Conservation (phyloP, 768 basidiomycete genomes). For the Boletus bicolor region DNA sequence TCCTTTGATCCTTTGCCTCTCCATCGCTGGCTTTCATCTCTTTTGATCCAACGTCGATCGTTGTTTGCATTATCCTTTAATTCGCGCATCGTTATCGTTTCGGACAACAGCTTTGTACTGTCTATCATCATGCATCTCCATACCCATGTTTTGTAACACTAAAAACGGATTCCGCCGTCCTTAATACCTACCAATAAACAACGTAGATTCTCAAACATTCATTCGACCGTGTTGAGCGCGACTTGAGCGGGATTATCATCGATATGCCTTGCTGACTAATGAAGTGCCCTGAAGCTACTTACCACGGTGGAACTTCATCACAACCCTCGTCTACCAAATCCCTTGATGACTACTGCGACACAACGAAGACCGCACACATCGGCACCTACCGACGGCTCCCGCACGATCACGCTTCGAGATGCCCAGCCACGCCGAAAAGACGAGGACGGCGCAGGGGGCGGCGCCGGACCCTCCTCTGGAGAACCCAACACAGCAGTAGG, state of each 20-base stretch:
- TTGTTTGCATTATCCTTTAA: slow-evolving; percentile 23
- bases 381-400: slow-evolving; percentile 49
- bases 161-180: slow-evolving; percentile 10
- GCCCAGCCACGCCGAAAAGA: slow-evolving; percentile 32
- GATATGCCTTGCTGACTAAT: slow-evolving; percentile 20
- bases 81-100: slow-evolving; percentile 22
- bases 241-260: too few species aligned
- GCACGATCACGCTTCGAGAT: slow-evolving; percentile 48
- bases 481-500: slow-evolving; percentile 36
- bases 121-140: slow-evolving; percentile 22
- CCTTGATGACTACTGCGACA: slow-evolving; percentile 21
- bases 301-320: background rate
- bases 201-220: slow-evolving; percentile 12
- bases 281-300: too few species aligned
- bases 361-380: slow-evolving; percentile 37
- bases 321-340: too few species aligned
- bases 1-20: slow-evolving; percentile 5
- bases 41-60: slow-evolving; percentile 28
- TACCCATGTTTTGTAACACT: slow-evolving; percentile 26
- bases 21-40: background rate
- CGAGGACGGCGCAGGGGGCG: slow-evolving; percentile 13
- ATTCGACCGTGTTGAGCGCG: background rate
- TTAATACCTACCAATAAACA: slow-evolving; percentile 20
- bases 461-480: slow-evolving; percentile 17
- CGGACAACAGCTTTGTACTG: slow-evolving; percentile 25